phyloP scores from a whole-genome alignment of 108 stramenopile species.

The Pseudonitzschia multistriata region DNA sequence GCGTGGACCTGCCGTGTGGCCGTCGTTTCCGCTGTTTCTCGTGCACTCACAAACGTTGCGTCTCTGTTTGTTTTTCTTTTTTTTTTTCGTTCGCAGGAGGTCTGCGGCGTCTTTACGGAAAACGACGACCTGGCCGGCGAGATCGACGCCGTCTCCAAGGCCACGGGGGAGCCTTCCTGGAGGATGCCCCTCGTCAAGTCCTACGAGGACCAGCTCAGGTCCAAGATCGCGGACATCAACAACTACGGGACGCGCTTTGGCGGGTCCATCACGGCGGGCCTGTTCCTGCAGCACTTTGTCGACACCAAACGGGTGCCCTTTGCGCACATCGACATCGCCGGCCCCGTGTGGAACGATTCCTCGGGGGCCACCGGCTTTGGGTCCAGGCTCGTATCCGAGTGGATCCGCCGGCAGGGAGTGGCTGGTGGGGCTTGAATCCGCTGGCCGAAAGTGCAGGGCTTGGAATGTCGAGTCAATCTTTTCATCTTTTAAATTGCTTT shows the following conservation, averaged over 20 bases:
- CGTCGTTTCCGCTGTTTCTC: too few species aligned
- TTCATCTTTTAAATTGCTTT: too few species aligned
- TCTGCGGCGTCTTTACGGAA: constrained; percentile 82
- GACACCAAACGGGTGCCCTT: constrained; percentile 75
- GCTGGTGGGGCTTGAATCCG: too few species aligned
- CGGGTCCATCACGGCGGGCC: constrained; percentile 87
- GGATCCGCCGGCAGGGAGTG: constrained; percentile 79
- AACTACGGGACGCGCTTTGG: constrained; percentile 78
- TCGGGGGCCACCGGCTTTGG: constrained; percentile 89
- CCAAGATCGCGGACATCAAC: constrained; percentile 85
- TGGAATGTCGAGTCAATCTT: too few species aligned
- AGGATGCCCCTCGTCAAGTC: constrained; percentile 80
- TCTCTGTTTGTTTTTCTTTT: constrained; percentile 42
- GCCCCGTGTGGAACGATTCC: constrained; percentile 90
- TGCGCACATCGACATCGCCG: constrained; percentile 85
- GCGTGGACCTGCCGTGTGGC: not conserved
- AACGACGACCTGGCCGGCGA: constrained; percentile 86
- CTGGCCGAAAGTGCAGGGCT: too few species aligned
- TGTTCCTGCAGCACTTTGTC: constrained; percentile 90
- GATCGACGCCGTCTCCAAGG: constrained; percentile 67
- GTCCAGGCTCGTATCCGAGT: constrained; percentile 85
- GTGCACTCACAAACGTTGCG: not conserved
- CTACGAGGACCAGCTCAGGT: constrained; percentile 79
- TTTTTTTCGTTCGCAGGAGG: constrained; percentile 32
- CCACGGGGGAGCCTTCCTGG: constrained; percentile 89